Evolutionary conservation across 192 early-diverging fungal genomes (phyloP).

Genomic region (Blastocladiella britannica): DNA sequence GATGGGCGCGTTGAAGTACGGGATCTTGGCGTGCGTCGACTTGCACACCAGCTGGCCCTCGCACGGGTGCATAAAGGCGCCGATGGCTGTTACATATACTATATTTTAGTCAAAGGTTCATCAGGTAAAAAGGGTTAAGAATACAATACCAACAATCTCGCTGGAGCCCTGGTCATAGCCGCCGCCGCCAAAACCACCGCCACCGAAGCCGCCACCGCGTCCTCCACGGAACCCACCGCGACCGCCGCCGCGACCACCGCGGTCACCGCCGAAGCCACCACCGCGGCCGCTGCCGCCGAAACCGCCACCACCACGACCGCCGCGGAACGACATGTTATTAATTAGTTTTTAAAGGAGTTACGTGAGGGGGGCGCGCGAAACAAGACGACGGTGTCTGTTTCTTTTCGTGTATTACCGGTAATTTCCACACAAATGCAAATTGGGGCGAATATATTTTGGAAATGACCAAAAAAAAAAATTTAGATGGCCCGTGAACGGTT

Average conservation of each 20-base stretch:
- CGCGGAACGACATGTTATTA: slow-evolving; percentile 1
- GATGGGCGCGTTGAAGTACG: slow-evolving; percentile 98
- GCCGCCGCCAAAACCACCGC: not conserved
- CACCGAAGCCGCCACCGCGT: not conserved
- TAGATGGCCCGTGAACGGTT: too few relatives aligned
- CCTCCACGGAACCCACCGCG: not conserved
- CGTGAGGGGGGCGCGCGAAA: too few relatives aligned
- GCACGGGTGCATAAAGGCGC: slow-evolving; percentile 77
- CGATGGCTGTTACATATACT: slow-evolving; percentile 54
- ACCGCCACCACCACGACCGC: not conserved
- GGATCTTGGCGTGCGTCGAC: slow-evolving; percentile 73
- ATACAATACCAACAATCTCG: not conserved
- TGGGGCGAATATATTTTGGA: too few relatives aligned
- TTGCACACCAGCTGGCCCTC: slow-evolving; percentile 95
- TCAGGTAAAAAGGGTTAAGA: not conserved
- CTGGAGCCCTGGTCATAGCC: not conserved
- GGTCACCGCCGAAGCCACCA: not conserved
- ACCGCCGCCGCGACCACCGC: not conserved
- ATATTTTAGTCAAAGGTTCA: not conserved
- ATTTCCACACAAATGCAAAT: too few relatives aligned
- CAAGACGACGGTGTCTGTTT: too few relatives aligned
- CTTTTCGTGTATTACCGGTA: too few relatives aligned
- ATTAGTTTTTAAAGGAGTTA: too few relatives aligned
- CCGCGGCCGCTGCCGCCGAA: not conserved
- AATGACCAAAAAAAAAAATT: too few relatives aligned